phyloP scores from a whole-genome alignment of 108 stramenopile species.

The Pseudonitzschia pungens region DNA sequence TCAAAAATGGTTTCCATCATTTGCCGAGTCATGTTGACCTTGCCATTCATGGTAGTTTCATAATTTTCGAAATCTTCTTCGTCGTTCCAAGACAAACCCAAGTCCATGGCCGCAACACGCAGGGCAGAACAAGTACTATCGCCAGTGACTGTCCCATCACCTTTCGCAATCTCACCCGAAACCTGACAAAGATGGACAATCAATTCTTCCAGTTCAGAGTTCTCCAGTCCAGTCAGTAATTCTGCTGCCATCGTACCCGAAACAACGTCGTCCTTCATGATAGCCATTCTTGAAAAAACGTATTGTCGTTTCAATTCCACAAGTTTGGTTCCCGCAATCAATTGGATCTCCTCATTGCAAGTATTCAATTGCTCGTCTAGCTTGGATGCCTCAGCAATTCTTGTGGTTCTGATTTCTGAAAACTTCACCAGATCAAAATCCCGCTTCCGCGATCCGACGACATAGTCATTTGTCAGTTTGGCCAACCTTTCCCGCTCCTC shows the following conservation, averaged over 20 bases:
- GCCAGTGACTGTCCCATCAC: conserved; percentile 3
- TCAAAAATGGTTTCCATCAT: conserved; percentile 20
- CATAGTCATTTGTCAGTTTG: conserved; percentile 36
- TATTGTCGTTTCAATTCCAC: conserved; percentile 14
- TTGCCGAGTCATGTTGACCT: conserved; percentile 5
- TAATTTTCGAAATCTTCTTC: conserved; percentile 24
- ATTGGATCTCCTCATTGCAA: background rate
- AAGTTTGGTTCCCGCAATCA: background rate
- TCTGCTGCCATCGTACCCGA: background rate
- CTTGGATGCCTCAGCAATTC: conserved; percentile 20
- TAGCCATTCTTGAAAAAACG: background rate
- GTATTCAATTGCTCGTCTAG: conserved; percentile 22
- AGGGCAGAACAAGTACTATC: conserved; percentile 54
- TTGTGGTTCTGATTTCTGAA: conserved; percentile 24
- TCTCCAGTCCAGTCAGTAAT: conserved; percentile 22
- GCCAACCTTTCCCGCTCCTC: conserved; percentile 42
- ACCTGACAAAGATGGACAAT: conserved; percentile 65
- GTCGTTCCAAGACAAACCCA: conserved; percentile 26
- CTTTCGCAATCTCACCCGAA: conserved; percentile 58
- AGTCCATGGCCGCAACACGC: conserved; percentile 63
- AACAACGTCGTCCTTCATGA: background rate
- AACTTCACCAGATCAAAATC: conserved; percentile 40
- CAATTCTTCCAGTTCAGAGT: conserved; percentile 39
- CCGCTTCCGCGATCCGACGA: conserved; percentile 45
- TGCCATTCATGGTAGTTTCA: background rate